phyloP scores from a whole-genome alignment of 75 land plant genomes.

The Larix kaempferi region DNA sequence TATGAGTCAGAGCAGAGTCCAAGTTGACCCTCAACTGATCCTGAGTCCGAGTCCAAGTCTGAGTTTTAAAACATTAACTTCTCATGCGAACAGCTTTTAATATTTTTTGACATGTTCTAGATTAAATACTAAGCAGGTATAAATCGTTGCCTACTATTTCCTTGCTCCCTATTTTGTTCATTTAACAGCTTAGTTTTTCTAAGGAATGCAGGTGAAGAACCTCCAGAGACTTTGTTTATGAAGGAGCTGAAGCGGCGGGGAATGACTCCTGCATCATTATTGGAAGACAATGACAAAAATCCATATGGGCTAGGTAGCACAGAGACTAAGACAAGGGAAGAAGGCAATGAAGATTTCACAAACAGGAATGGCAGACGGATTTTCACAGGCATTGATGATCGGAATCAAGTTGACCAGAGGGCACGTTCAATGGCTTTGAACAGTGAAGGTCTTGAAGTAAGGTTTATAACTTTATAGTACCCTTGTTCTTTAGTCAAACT shows the following conservation, averaged over 20 bases:
- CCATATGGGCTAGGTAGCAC: constrained; percentile 11
- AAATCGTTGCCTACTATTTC: background rate
- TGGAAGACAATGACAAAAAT: constrained; percentile 38
- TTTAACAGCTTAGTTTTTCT: background rate
- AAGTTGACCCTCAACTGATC: no score
- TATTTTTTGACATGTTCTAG: background rate
- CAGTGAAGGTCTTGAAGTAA: constrained; percentile 97
- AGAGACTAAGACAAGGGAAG: constrained; percentile 11
- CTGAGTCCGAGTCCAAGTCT: no score
- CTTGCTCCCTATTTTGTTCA: background rate
- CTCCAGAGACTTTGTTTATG: constrained; percentile 94
- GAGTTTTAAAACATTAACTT: no score
- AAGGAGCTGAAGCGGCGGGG: constrained; percentile 84
- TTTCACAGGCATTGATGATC: constrained; percentile 31
- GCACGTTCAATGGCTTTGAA: constrained; percentile 83
- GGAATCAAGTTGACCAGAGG: constrained; percentile 48
- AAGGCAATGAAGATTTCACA: constrained; percentile 13
- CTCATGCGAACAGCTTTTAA: background rate
- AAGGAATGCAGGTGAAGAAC: constrained; percentile 70
- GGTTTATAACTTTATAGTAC: background rate
- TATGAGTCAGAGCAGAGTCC: no score
- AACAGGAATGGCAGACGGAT: constrained; percentile 25
- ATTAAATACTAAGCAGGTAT: background rate
- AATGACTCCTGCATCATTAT: constrained; percentile 52
- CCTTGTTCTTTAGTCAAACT: background rate